These are phyloP conservation scores for Fibroporia radiculosa DNA, from an alignment of 768 basidiomycete genomes.

Conservation along the genomic window DNA sequence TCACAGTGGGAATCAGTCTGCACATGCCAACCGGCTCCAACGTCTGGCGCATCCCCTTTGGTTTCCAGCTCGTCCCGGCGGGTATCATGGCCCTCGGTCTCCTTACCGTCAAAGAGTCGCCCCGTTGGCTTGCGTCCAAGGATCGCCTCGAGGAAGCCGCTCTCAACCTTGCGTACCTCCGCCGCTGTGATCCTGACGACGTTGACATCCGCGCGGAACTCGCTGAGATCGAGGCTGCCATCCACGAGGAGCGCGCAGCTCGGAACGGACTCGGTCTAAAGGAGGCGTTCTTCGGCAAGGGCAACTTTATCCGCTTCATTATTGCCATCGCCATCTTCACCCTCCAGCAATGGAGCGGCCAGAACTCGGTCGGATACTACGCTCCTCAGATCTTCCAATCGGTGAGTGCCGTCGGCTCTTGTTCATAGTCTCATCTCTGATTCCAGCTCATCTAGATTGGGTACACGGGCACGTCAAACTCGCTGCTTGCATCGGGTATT, in stretches of 20 bases:
- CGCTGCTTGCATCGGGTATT: conserved; percentile 65
- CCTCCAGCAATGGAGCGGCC: conserved; percentile 79
- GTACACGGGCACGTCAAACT: conserved; percentile 47
- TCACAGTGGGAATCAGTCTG: conserved; percentile 49
- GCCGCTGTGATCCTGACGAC: conserved; percentile 35
- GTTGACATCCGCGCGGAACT: conserved; percentile 49
- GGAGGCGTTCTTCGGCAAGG: conserved; percentile 75
- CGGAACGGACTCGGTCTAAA: conserved; percentile 53
- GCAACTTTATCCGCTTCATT: conserved; percentile 76
- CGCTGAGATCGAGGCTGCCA: conserved; percentile 77
- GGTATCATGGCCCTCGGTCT: conserved; percentile 64
- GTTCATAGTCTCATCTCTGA: background rate
- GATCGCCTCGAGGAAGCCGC: conserved; percentile 47
- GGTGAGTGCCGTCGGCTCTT: conserved; percentile 25
- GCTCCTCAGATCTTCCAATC: conserved; percentile 68
- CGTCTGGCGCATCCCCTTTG: conserved; percentile 70
- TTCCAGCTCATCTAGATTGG: conserved; percentile 42
- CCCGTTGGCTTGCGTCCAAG: conserved; percentile 67
- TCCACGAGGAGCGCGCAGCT: conserved; percentile 62
- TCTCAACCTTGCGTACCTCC: conserved; percentile 56
- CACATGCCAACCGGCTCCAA: conserved; percentile 39
- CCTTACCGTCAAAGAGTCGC: conserved; percentile 69
- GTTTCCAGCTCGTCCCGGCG: conserved; percentile 66
- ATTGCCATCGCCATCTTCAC: conserved; percentile 78
- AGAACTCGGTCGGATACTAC: conserved; percentile 74